A percentile compares a stretch with the other conserved stretches of the same genome.
Conservation (phyloP, 495 filamentous ascomycete genomes). For the Pseudevernia furfuracea region DNA sequence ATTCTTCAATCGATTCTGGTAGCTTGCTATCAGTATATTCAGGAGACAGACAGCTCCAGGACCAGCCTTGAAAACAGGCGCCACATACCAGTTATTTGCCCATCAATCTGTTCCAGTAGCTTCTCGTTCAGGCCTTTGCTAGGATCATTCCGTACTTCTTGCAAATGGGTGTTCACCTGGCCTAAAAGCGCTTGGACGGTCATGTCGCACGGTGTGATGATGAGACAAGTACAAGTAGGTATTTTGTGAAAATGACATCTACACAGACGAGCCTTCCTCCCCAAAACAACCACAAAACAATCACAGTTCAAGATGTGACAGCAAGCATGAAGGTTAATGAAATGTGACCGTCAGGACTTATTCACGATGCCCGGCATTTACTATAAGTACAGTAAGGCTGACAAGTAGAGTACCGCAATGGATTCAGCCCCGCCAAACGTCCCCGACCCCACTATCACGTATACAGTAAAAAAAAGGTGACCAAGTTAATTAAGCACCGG, state of each 20-base stretch:
- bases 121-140: slow-evolving; percentile 14
- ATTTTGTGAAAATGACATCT: neutral
- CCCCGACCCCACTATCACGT: slow-evolving; percentile 2
- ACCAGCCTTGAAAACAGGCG: neutral
- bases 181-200: slow-evolving; percentile 1
- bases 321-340: neutral
- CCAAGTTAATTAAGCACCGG: no score
- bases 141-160: slow-evolving; percentile 15
- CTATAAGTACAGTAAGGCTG: neutral
- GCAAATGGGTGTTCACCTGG: slow-evolving; percentile 15
- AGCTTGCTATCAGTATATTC: slow-evolving; percentile 2
- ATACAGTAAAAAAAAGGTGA: no score
- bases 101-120: slow-evolving; percentile 19
- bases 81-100: slow-evolving; percentile 19
- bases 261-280: neutral
- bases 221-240: neutral
- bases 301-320: neutral
- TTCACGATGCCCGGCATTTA: neutral
- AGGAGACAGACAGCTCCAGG: neutral
- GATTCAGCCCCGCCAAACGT: slow-evolving; percentile 4
- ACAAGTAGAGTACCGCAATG: neutral
- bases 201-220: slow-evolving; percentile 11
- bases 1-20: slow-evolving; percentile 17
- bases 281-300: neutral
- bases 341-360: neutral